phyloP scores from a whole-genome alignment of 139 green algal genomes.

The Chlorella sp. region DNA sequence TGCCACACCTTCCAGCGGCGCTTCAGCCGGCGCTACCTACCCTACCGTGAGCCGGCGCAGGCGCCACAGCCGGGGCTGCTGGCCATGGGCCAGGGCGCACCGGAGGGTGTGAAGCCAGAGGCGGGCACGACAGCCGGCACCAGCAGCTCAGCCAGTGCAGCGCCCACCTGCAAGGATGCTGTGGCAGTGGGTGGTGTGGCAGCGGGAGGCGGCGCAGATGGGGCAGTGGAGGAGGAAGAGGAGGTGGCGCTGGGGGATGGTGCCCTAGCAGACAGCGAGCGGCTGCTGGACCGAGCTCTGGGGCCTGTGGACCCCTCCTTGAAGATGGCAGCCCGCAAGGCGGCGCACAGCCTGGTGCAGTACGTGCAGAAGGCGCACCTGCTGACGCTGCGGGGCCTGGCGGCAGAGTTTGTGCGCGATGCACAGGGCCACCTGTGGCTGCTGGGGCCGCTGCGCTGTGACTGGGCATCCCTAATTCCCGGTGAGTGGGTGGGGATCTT shows the following conservation, averaged over 20 bases:
- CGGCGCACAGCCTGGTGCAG: constrained; percentile 59
- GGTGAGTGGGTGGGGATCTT: background rate
- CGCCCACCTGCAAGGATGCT: no score
- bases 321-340: constrained; percentile 62
- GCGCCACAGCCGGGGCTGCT: background rate
- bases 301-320: constrained; percentile 55
- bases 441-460: constrained; percentile 57
- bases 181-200: background rate
- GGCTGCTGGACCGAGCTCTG: background rate
- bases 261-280: constrained; percentile 19
- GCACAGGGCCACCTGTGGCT: constrained; percentile 52
- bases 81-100: background rate
- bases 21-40: constrained; percentile 63
- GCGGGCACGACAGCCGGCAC: background rate
- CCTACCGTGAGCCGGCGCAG: background rate
- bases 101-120: background rate
- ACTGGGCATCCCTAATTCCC: constrained; percentile 58
- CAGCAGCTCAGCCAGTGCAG: background rate
- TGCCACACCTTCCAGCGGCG: constrained; percentile 74
- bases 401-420: constrained; percentile 61
- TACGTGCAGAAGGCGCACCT: constrained; percentile 69
- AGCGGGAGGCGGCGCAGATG: background rate
- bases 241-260: background rate
- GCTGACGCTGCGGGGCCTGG: constrained; percentile 58
- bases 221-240: background rate